Conservation (phyloP, 2,329 filamentous ascomycete species). For the Xylaria polymorpha region DNA sequence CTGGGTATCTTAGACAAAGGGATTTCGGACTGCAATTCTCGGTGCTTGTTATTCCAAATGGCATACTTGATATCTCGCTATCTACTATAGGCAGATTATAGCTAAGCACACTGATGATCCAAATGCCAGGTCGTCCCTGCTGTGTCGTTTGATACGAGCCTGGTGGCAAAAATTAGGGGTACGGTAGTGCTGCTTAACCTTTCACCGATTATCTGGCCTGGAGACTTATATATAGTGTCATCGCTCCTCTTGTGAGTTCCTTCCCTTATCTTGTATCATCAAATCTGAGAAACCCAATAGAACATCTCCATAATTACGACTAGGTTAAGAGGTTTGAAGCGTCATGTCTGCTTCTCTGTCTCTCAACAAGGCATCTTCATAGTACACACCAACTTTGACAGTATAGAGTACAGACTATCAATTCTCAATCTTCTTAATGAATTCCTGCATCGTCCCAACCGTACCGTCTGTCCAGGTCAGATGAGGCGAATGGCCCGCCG, state of each 20-base stretch:
- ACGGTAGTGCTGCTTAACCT: neutral
- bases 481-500: conserved; percentile 50
- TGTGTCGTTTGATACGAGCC: neutral
- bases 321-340: neutral
- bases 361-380: neutral
- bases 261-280: neutral
- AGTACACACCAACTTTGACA: conserved; percentile 43
- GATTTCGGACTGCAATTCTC: neutral
- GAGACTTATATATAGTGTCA: neutral
- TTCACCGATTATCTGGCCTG: neutral
- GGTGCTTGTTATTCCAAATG: neutral
- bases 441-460: conserved; percentile 43
- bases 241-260: neutral
- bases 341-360: neutral
- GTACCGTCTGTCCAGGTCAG: conserved; percentile 49
- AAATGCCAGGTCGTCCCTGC: neutral
- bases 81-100: neutral
- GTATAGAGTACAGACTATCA: too few relatives aligned
- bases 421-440: conserved; percentile 35
- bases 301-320: neutral
- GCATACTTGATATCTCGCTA: neutral
- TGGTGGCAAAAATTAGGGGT: neutral
- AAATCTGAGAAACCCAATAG: neutral
- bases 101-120: neutral
- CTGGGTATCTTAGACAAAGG: neutral